These are phyloP conservation scores for Cucurbita argyrosperma DNA, from an alignment of 306 rosid species.

Conservation along the genomic window DNA sequence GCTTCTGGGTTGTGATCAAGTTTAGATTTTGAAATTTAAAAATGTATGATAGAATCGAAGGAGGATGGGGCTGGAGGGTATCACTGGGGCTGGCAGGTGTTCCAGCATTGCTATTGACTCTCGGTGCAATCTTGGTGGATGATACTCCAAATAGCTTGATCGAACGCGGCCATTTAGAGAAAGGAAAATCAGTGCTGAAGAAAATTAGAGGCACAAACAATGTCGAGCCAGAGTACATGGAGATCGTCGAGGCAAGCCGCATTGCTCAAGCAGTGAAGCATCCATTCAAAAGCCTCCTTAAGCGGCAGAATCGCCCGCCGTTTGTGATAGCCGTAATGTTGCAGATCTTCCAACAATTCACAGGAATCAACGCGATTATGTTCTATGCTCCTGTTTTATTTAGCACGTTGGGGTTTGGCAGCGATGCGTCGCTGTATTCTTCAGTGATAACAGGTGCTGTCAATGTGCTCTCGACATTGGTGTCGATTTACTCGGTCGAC, in stretches of 20 bases:
- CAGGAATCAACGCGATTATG: slow-evolving; percentile 59
- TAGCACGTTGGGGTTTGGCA: slow-evolving; percentile 31
- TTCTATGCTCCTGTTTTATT: slow-evolving; percentile 60
- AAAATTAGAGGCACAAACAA: slow-evolving; percentile 41
- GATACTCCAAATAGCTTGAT: slow-evolving; percentile 50
- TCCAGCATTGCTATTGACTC: slow-evolving; percentile 27
- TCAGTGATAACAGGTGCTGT: slow-evolving; percentile 54
- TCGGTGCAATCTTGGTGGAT: slow-evolving; percentile 26
- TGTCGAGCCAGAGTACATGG: slow-evolving; percentile 34
- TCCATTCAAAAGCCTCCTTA: slow-evolving; percentile 23
- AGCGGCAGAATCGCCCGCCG: slow-evolving; percentile 43
- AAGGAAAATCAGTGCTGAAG: slow-evolving; percentile 33
- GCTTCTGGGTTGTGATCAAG: too few species aligned
- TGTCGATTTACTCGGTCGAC: slow-evolving; percentile 34
- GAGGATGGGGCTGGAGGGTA: slow-evolving; percentile 65
- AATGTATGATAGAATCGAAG: slow-evolving; percentile 15
- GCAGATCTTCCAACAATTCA: slow-evolving; percentile 65
- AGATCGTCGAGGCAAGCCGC: slow-evolving; percentile 32
- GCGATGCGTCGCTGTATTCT: slow-evolving; percentile 39
- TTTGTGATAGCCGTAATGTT: slow-evolving; percentile 22
- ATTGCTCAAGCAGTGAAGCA: slow-evolving; percentile 26
- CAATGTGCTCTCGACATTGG: slow-evolving; percentile 40
- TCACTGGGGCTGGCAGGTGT: slow-evolving; percentile 36
- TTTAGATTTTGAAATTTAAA: too few species aligned
- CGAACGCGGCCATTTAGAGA: slow-evolving; percentile 27